A percentile compares a stretch with the other conserved stretches of the same genome.
These are phyloP conservation scores for Penicillium arizonense DNA, from an alignment of 495 filamentous ascomycete species.

Conservation along the genomic window DNA sequence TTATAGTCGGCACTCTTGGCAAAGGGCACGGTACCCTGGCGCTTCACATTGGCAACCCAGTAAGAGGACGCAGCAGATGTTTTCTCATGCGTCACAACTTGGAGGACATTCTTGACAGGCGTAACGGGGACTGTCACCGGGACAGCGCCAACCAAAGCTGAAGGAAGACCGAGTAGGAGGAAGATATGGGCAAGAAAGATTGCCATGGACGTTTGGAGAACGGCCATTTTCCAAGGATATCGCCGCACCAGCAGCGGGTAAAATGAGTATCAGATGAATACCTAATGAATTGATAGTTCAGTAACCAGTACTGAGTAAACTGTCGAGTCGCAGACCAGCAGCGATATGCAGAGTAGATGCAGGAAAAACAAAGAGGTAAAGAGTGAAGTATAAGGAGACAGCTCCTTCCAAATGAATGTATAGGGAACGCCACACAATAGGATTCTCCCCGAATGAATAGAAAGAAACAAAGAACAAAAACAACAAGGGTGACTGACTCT, in stretches of 20 bases:
- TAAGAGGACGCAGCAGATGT: constrained; percentile 42
- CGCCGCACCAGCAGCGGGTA: constrained; percentile 39
- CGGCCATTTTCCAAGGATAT: constrained; percentile 29
- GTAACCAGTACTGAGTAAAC: constrained; percentile 32
- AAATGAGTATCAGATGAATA: neutral
- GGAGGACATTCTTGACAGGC: constrained; percentile 13
- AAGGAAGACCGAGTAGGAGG: constrained; percentile 35
- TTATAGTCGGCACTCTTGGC: constrained; percentile 58
- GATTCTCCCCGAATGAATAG: neutral
- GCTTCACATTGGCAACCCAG: constrained; percentile 74
- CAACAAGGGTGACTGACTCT: neutral
- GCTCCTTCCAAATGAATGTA: constrained; percentile 1
- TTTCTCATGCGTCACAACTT: constrained; percentile 12
- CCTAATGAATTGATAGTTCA: constrained; percentile 23
- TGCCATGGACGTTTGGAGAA: constrained; percentile 25
- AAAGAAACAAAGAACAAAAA: neutral
- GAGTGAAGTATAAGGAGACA: constrained; percentile 3
- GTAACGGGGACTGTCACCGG: constrained; percentile 40
- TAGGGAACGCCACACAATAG: neutral
- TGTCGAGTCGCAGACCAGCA: constrained; percentile 13
- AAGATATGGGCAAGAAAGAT: constrained; percentile 37
- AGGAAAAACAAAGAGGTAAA: constrained; percentile 3
- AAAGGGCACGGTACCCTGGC: constrained; percentile 68
- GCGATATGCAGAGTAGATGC: constrained; percentile 12
- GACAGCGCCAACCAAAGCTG: constrained; percentile 40